Base-by-base conservation (phyloP, 2,329 filamentous ascomycete genomes). In the Pyrenochaeta sp. region DNA sequence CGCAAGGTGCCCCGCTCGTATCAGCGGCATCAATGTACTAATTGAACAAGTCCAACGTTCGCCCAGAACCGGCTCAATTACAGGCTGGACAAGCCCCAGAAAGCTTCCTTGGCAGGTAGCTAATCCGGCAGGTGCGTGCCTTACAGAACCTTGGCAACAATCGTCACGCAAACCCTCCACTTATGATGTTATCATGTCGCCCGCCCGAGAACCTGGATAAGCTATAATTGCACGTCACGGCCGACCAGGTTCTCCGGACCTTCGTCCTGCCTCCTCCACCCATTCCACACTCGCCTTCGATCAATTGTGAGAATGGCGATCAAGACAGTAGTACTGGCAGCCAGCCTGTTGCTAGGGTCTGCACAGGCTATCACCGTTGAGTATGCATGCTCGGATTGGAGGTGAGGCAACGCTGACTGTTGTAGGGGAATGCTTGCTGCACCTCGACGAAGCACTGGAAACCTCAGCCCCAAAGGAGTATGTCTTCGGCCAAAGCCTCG, bases 401-500 rank as follows among this genome's bases (percentile, higher is more conserved):
- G 2, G 1, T 37, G 12, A 7, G 10, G 36, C 11, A 17, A 31
- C 33, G 31, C 48, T 66, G 45, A 66, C 23, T 7, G 29, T n/a
- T 4, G 12, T 20, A 64, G 60, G 56, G 60, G 56, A 15, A 56
- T 61, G 55, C 58, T 66, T 56, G 66, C 66, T 52, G 65, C 65
- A 15, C 70, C 72, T 35, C 61, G 72, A 46, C 59, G 72, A 54
- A 71, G 72, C 44, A 68, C 69, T 14, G 71, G 65, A 12, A 72
- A 53, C 33, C 61, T 75, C 33, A 74, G 67, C 40, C 69, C 69
- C 2, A 72, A 64, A 46, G 72, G 71, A 21, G 72, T 74, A 61
- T 30, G 70, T 51, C 10, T 33, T 23, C 6, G 5, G 18, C 32
- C 32, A 4, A 12, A 23, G 10, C 20, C 15, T 27, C 18, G 30